A percentile compares a stretch with the other conserved stretches of the same genome.
Evolutionary conservation across 2,329 filamentous ascomycete genomes (phyloP).

Genomic region (Niveomyces coronatus): DNA sequence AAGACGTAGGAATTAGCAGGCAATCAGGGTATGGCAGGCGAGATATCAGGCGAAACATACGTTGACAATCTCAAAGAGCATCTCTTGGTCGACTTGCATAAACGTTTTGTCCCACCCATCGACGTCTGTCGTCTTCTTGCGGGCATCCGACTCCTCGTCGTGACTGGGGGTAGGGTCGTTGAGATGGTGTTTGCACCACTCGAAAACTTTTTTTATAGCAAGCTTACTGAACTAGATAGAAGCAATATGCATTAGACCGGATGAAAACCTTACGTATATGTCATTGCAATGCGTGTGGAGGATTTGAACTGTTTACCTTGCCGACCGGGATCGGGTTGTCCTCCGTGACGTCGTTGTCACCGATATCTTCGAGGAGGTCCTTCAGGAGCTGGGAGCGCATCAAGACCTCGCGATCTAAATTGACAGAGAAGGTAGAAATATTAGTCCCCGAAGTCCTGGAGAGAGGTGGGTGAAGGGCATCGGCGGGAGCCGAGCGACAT

Average conservation of each 20-base stretch:
- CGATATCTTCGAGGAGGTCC: constrained; percentile 94
- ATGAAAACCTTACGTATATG: neutral
- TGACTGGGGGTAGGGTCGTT: constrained; percentile 70
- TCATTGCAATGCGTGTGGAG: neutral
- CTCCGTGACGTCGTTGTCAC: constrained; percentile 44
- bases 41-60: constrained; percentile 40
- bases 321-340: constrained; percentile 74
- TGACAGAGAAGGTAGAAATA: constrained; percentile 6
- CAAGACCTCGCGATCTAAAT: constrained; percentile 65
- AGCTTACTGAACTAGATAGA: constrained; percentile 68
- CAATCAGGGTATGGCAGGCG: neutral
- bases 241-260: constrained; percentile 11
- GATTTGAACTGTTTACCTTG: constrained; percentile 46
- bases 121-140: constrained; percentile 98
- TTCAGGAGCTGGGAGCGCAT: constrained; percentile 94
- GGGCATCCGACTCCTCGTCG: constrained; percentile 86
- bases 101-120: constrained; percentile 99
- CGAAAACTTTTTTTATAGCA: constrained; percentile 90
- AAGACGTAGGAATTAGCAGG: constrained; percentile 5
- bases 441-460: neutral
- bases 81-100: constrained; percentile 99
- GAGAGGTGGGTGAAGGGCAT: too few relatives aligned
- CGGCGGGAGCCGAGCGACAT: constrained; percentile 20
- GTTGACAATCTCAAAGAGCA: constrained; percentile 98
- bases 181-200: constrained; percentile 96